Evolutionary conservation across 345 rosid species (phyloP).

Genomic region (Corchorus olitorius): DNA sequence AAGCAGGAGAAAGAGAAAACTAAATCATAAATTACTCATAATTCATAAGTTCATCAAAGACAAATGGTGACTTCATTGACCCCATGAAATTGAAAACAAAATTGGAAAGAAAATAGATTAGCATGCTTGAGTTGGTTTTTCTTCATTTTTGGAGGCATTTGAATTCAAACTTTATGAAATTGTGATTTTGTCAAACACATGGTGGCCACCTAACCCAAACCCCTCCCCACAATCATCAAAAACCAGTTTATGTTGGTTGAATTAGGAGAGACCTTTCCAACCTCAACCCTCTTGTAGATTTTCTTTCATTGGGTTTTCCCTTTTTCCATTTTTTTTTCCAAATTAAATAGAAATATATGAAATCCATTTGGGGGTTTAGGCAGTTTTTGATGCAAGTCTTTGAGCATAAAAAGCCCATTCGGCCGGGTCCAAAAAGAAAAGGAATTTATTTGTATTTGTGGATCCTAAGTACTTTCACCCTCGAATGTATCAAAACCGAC

Average conservation of each 20-base stretch:
- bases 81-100: neutral
- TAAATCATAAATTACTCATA: neutral
- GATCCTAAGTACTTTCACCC: neutral
- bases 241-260: neutral
- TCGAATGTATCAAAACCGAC: constrained; percentile 4
- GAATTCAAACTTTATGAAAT: neutral
- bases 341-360: too few relatives aligned
- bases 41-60: neutral
- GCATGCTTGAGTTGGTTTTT: neutral
- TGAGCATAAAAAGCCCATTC: too few relatives aligned
- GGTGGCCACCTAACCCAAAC: constrained; percentile 10
- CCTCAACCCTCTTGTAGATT: neutral
- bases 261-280: constrained; percentile 17
- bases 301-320: neutral
- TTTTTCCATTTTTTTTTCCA: neutral
- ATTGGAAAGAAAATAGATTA: neutral
- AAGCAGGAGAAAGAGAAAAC: neutral
- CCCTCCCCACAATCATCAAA: neutral
- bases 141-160: neutral
- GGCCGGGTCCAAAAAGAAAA: too few relatives aligned
- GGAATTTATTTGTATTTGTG: too few relatives aligned
- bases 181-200: constrained; percentile 1
- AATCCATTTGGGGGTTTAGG: too few relatives aligned
- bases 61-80: neutral
- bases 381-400: too few relatives aligned